These are phyloP conservation scores for Candida mattraensis DNA, from an alignment of 805 yeast genomes.

Conservation along the genomic window DNA sequence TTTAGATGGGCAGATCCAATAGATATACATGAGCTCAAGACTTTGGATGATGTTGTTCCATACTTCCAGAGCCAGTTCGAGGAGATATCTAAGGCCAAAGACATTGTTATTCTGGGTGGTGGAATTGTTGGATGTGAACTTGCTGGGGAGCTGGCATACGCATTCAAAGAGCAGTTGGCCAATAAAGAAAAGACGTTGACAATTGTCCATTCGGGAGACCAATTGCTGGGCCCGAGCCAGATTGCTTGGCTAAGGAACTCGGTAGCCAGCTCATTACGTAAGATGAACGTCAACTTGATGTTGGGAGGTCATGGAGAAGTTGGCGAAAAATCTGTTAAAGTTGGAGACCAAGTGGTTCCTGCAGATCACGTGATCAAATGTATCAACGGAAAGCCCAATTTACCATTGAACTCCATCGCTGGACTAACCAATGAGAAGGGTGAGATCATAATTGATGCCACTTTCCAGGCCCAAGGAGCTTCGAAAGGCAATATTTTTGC, in stretches of 20 bases:
- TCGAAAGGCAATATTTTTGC: constrained; percentile 31
- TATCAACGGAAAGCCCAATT: constrained; percentile 11
- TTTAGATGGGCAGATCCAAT: constrained; percentile 31
- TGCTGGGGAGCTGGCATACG: constrained; percentile 32
- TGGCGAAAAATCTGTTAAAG: constrained; percentile 2
- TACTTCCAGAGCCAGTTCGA: constrained; percentile 18
- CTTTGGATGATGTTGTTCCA: constrained; percentile 10
- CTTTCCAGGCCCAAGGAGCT: constrained; percentile 22
- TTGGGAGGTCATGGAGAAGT: constrained; percentile 11
- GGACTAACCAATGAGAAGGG: constrained; percentile 13
- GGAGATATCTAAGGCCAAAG: constrained; percentile 22
- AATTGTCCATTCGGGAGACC: constrained; percentile 23
- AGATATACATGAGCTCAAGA: not conserved
- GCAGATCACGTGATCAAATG: constrained; percentile 12
- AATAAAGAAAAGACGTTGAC: constrained; percentile 23
- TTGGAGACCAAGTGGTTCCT: constrained; percentile 8
- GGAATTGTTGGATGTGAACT: constrained; percentile 34
- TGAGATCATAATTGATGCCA: constrained; percentile 19
- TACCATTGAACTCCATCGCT: constrained; percentile 7
- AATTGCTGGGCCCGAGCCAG: constrained; percentile 10
- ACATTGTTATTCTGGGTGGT: constrained; percentile 34
- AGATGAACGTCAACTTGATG: constrained; percentile 7
- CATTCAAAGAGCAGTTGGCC: constrained; percentile 17
- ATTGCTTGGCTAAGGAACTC: constrained; percentile 2
- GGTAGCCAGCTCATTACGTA: constrained; percentile 5